phyloP scores from a whole-genome alignment of 2,329 filamentous ascomycete genomes.

The Dendryphion nanum region DNA sequence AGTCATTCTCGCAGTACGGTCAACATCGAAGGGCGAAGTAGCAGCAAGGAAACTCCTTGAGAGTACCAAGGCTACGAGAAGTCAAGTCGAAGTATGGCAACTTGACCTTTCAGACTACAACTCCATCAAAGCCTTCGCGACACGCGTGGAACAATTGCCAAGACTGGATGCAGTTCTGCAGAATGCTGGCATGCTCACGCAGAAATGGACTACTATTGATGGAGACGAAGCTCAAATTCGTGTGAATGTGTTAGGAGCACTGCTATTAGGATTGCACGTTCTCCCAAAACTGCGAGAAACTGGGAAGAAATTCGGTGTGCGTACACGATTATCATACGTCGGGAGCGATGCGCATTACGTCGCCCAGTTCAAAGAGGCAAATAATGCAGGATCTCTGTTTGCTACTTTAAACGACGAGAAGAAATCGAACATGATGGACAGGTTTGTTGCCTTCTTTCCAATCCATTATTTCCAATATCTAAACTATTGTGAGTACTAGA shows the following conservation, averaged over 20 bases:
- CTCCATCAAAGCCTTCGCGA: conserved; percentile 34
- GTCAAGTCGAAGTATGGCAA: conserved; percentile 7
- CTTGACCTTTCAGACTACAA: conserved; percentile 33
- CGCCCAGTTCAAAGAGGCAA: conserved; percentile 20
- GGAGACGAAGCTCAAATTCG: conserved; percentile 15
- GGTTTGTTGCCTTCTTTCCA: conserved; percentile 9
- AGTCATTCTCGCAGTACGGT: conserved; percentile 28
- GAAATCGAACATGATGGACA: conserved; percentile 10
- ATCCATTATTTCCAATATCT: background rate
- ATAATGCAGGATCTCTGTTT: conserved; percentile 14
- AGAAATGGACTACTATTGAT: conserved; percentile 6
- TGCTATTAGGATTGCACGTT: conserved; percentile 19
- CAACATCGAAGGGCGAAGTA: conserved; percentile 21
- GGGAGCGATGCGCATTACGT: conserved; percentile 25
- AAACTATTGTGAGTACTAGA: conserved; percentile 2
- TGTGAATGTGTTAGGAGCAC: conserved; percentile 21
- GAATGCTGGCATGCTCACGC: conserved; percentile 40
- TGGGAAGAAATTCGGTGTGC: conserved; percentile 9
- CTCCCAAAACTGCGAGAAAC: conserved; percentile 28
- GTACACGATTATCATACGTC: conserved; percentile 25
- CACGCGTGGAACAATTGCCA: conserved; percentile 17
- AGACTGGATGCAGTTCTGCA: conserved; percentile 35
- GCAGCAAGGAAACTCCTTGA: conserved; percentile 10
- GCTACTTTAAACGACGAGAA: conserved; percentile 16
- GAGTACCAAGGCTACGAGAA: conserved; percentile 3